Percentiles rank a stretch among this genome's conserved stretches.
These are phyloP conservation scores for Kodamaea jinghongensis DNA, from an alignment of 805 yeast species.

Conservation along the genomic window DNA sequence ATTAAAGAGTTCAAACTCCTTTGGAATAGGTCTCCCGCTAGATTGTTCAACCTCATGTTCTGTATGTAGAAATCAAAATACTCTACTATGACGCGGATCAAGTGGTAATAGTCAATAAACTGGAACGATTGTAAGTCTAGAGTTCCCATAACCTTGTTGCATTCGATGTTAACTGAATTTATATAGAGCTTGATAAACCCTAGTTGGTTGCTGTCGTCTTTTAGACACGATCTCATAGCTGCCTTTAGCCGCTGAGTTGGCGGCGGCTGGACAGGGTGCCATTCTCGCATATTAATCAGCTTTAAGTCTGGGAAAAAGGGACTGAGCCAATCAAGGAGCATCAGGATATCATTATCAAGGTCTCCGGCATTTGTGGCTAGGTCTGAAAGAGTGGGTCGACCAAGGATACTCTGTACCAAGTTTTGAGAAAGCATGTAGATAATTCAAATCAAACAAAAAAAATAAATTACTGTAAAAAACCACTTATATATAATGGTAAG, in stretches of 20 bases:
- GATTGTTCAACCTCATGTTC: constrained; percentile 21
- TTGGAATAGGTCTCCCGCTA: constrained; percentile 21
- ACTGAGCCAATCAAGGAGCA: constrained; percentile 31
- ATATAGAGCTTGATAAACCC: constrained; percentile 33
- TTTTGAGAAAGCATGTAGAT: too few species aligned
- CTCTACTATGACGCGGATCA: constrained; percentile 18
- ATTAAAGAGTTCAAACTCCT: constrained; percentile 32
- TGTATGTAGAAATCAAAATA: constrained; percentile 24
- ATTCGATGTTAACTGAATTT: constrained; percentile 28
- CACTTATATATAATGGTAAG: too few species aligned
- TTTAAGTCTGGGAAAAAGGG: constrained; percentile 23
- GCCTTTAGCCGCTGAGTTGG: constrained; percentile 34
- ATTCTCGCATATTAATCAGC: too few species aligned
- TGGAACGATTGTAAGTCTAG: constrained; percentile 7
- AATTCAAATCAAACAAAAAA: too few species aligned
- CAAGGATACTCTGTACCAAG: too few species aligned
- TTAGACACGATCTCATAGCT: constrained; percentile 37
- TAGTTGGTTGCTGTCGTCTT: constrained; percentile 30
- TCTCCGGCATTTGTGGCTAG: constrained; percentile 16
- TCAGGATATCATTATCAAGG: constrained; percentile 34
- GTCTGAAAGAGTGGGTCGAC: constrained; percentile 10
- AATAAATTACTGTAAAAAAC: too few species aligned
- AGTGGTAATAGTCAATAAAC: constrained; percentile 13
- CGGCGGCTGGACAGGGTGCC: constrained; percentile 14
- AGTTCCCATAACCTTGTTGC: constrained; percentile 14